These are phyloP conservation scores for Gorgonomyces haynaldii DNA, from an alignment of 192 early-diverging fungal species.

Conservation along the genomic window DNA sequence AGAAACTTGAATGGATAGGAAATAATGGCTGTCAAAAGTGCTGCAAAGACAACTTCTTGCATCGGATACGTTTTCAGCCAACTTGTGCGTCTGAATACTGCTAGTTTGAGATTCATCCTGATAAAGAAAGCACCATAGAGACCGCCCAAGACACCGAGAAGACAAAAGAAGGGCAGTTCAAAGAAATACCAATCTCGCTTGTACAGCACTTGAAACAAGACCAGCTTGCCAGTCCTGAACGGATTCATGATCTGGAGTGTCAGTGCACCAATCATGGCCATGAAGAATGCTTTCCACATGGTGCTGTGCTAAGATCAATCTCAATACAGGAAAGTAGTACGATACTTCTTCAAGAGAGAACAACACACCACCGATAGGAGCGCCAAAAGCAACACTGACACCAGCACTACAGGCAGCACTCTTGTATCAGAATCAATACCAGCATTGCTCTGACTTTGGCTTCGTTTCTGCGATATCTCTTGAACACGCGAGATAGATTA, in stretches of 20 bases:
- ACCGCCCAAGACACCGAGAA: constrained; percentile 64
- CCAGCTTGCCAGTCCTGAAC: constrained; percentile 83
- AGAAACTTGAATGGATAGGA: constrained; percentile 14
- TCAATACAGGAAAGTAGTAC: constrained; percentile 78
- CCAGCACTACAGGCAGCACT: constrained; percentile 69
- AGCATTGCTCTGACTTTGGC: constrained; percentile 31
- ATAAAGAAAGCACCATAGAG: constrained; percentile 37
- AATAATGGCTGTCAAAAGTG: constrained; percentile 23
- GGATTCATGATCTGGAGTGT: constrained; percentile 73
- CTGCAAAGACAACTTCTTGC: constrained; percentile 23
- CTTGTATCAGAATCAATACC: constrained; percentile 6
- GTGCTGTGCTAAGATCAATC: too few relatives aligned
- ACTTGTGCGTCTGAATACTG: constrained; percentile 7
- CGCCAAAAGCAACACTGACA: constrained; percentile 90
- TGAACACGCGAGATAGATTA: constrained; percentile 62
- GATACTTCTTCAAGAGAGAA: constrained; percentile 73
- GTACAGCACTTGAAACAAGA: constrained; percentile 84
- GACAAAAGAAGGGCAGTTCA: constrained; percentile 51
- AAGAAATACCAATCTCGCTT: constrained; percentile 84
- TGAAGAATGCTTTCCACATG: constrained; percentile 88
- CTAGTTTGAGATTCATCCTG: constrained; percentile 1
- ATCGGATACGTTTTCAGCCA: constrained; percentile 13
- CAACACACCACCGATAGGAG: constrained; percentile 75
- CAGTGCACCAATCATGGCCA: constrained; percentile 76
- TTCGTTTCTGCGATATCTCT: constrained; percentile 63